A percentile compares a stretch with the other conserved stretches of the same genome.
These are phyloP conservation scores for Pythium grandisporangium DNA, from an alignment of 352 stramenopile genomes.

Conservation along the genomic window DNA sequence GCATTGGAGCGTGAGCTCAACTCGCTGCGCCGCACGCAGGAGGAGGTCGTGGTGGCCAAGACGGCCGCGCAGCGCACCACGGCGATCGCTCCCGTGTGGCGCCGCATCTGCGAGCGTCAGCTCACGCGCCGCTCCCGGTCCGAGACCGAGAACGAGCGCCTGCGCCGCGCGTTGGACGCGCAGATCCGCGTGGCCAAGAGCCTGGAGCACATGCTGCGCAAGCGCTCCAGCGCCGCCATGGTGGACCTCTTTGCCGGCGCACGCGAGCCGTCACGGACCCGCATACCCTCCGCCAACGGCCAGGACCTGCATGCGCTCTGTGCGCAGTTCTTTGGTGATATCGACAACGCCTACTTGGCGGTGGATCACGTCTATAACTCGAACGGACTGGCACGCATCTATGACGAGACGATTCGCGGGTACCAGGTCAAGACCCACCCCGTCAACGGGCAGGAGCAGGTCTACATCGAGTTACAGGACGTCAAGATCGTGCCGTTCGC, in stretches of 20 bases:
- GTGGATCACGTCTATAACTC: constrained; percentile 31
- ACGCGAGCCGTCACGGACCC: constrained; percentile 1
- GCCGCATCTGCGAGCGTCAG: constrained; percentile 37
- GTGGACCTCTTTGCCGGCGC: constrained; percentile 15
- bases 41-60: constrained; percentile 11
- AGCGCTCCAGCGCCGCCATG: constrained; percentile 30
- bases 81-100: constrained; percentile 28
- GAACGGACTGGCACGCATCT: constrained; percentile 25
- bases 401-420: constrained; percentile 8
- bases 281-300: constrained; percentile 10
- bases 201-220: constrained; percentile 40
- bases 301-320: constrained; percentile 14
- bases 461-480: constrained; percentile 12
- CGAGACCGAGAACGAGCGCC: constrained; percentile 32
- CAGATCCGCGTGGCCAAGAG: constrained; percentile 39
- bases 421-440: constrained; percentile 9
- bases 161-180: constrained; percentile 25
- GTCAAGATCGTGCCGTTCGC: constrained; percentile 14
- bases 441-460: constrained; percentile 4
- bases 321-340: constrained; percentile 10
- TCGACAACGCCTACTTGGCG: constrained; percentile 23
- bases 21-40: constrained; percentile 13
- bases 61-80: constrained; percentile 9
- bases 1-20: constrained; percentile 30
- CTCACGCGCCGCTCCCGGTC: constrained; percentile 15